Evolutionary conservation across 2,329 filamentous ascomycete species (phyloP).

Genomic region (Aspergillus clavatus): DNA sequence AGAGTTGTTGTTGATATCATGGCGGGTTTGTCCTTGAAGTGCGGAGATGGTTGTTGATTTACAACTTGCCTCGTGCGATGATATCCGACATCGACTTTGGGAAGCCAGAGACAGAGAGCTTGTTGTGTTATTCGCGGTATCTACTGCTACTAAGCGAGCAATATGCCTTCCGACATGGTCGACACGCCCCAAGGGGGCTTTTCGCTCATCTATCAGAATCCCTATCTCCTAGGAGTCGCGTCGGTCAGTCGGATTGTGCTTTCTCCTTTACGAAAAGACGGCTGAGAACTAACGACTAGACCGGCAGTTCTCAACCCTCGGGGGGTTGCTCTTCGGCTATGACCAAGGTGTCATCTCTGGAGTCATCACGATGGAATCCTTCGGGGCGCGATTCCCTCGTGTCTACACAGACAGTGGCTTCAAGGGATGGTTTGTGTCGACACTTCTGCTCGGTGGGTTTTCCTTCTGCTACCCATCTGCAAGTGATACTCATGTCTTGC

Average conservation of each 20-base stretch:
- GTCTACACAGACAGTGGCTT: constrained; percentile 44
- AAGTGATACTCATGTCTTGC: constrained; percentile 2
- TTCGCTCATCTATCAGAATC: constrained; percentile 34
- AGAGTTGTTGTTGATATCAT: too few species aligned
- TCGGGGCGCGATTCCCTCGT: constrained; percentile 37
- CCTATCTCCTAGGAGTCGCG: constrained; percentile 44
- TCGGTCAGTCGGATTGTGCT: constrained; percentile 34
- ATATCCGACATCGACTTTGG: too few species aligned
- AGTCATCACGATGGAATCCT: constrained; percentile 46
- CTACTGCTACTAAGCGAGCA: not conserved
- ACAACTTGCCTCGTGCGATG: too few species aligned
- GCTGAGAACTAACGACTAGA: not conserved
- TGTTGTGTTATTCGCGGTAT: too few species aligned
- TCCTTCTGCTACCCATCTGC: not conserved
- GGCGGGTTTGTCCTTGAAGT: too few species aligned
- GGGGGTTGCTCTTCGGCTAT: constrained; percentile 47
- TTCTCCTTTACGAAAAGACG: not conserved
- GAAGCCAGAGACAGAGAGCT: too few species aligned
- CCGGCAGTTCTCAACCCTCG: constrained; percentile 37
- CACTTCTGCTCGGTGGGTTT: constrained; percentile 40
- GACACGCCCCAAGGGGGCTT: constrained; percentile 21
- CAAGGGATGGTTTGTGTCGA: constrained; percentile 53
- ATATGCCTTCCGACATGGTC: constrained; percentile 17
- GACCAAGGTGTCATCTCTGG: constrained; percentile 49
- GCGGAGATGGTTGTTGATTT: too few species aligned